phyloP scores from a whole-genome alignment of 352 stramenopile species.

The Phytophthora foliorum region DNA sequence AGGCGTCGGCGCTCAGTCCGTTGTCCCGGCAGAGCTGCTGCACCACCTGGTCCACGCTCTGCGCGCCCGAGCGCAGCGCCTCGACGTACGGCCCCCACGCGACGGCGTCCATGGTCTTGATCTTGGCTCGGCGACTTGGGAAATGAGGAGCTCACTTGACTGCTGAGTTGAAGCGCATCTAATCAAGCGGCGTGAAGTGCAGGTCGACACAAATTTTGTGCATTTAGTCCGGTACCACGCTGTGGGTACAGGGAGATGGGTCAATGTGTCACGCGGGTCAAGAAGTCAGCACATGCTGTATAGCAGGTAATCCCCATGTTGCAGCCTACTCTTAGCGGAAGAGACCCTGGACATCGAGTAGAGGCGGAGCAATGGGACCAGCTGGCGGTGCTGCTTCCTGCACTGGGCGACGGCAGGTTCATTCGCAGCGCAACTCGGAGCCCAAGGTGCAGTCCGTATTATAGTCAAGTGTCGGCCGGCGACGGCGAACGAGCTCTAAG shows the following conservation, averaged over 20 bases:
- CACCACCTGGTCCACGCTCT: constrained; percentile 31
- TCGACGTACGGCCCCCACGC: constrained; percentile 40
- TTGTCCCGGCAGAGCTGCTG: constrained; percentile 48
- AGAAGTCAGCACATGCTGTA: constrained; percentile 12
- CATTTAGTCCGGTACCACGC: no score
- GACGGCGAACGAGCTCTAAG: no score
- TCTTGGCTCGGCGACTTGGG: not conserved
- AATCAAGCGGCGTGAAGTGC: constrained; percentile 14
- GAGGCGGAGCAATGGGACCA: constrained; percentile 29
- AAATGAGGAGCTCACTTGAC: constrained; percentile 8
- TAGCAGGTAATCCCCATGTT: not conserved
- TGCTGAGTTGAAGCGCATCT: constrained; percentile 21
- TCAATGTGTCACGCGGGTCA: not conserved
- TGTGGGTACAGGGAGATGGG: not conserved
- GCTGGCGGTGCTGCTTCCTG: constrained; percentile 35
- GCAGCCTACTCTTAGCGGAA: not conserved
- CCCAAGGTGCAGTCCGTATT: not conserved
- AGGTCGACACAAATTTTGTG: not conserved
- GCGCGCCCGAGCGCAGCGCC: constrained; percentile 18
- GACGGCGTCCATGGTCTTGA: constrained; percentile 29
- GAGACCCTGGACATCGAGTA: constrained; percentile 23
- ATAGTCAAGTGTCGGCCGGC: not conserved
- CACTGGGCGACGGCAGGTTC: constrained; percentile 13
- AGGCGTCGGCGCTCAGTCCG: constrained; percentile 22
- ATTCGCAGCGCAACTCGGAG: constrained; percentile 1